Evolutionary conservation across 73 alveolate genomes (phyloP).

Genomic region (Breviolum minutum): DNA sequence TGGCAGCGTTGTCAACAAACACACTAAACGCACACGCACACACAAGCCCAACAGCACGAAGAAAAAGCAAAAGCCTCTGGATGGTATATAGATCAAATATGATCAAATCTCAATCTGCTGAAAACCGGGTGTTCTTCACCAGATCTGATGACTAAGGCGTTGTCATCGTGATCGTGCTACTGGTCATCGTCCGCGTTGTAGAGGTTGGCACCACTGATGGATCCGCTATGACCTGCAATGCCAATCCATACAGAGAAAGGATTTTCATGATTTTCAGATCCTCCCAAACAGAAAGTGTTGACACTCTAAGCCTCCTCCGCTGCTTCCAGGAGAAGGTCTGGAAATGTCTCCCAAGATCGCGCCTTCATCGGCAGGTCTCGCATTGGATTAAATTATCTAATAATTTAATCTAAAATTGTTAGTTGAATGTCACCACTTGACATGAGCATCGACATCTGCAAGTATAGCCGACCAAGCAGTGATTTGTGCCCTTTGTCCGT

Average conservation of each 20-base stretch:
- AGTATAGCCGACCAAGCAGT: background rate
- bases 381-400: background rate
- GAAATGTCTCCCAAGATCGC: slow-evolving; percentile 58
- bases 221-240: slow-evolving; percentile 41
- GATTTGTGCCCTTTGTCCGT: background rate
- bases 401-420: no score
- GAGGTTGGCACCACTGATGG: slow-evolving; percentile 57
- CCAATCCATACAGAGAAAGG: background rate
- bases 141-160: background rate
- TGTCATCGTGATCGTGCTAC: slow-evolving; percentile 15
- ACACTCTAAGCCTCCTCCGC: slow-evolving; percentile 58
- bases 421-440: no score
- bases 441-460: background rate
- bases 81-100: no score
- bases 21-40: no score
- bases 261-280: no score
- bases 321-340: slow-evolving; percentile 56
- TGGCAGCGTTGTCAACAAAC: no score
- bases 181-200: slow-evolving; percentile 1
- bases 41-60: no score
- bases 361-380: background rate
- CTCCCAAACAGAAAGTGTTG: no score
- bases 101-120: no score
- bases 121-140: background rate
- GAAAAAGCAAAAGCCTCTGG: no score